phyloP scores from a whole-genome alignment of 352 stramenopile species.

The Pythium angustatum region DNA sequence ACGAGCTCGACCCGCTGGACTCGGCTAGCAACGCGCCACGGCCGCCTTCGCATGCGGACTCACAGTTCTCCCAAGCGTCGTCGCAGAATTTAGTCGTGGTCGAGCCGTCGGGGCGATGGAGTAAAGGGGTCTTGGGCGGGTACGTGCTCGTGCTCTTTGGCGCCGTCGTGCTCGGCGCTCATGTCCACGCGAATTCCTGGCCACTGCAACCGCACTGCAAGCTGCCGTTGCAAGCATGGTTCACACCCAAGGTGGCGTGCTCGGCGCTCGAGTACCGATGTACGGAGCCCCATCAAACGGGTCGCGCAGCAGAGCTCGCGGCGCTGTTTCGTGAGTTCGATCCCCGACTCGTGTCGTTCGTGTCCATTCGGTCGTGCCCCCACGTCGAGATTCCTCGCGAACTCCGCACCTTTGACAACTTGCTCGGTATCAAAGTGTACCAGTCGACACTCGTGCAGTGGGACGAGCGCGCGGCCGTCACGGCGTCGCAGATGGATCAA shows the following conservation, averaged over 20 bases:
- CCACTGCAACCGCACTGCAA: conserved; percentile 18
- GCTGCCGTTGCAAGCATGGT: conserved; percentile 46
- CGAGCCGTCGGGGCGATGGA: neutral
- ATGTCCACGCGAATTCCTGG: conserved; percentile 9
- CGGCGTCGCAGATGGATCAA: conserved; percentile 29
- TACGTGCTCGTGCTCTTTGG: conserved; percentile 20
- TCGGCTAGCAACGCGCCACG: neutral
- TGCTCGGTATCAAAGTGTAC: conserved; percentile 43
- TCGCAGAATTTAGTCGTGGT: neutral
- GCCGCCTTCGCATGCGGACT: neutral
- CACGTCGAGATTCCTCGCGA: conserved; percentile 34
- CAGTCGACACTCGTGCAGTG: conserved; percentile 40
- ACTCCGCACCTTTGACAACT: conserved; percentile 27
- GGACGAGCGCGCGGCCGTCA: conserved; percentile 30
- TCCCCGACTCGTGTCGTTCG: conserved; percentile 9
- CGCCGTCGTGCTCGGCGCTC: conserved; percentile 26
- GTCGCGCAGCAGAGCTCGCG: conserved; percentile 12
- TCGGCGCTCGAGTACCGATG: conserved; percentile 46
- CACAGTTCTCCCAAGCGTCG: neutral
- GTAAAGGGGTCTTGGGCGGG: neutral
- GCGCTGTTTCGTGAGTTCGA: conserved; percentile 11
- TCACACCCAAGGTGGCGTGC: conserved; percentile 32
- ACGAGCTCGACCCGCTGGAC: neutral
- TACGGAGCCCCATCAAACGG: neutral
- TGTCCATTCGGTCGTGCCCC: conserved; percentile 34